phyloP scores from a whole-genome alignment of 192 early-diverging fungal genomes.

The Coemansia sp. region DNA sequence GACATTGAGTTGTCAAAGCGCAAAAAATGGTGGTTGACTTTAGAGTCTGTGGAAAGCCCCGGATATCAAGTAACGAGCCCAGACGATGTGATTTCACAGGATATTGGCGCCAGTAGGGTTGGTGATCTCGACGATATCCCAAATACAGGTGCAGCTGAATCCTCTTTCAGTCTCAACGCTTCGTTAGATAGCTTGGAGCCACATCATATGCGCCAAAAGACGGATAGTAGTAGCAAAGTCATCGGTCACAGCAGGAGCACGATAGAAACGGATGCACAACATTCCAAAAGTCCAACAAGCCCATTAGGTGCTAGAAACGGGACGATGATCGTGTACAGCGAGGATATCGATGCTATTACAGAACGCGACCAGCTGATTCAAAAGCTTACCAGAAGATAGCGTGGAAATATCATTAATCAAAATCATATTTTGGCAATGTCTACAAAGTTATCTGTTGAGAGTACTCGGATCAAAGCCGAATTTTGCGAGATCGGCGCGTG shows the following conservation, averaged over 20 bases:
- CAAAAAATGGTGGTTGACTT: conserved; percentile 37
- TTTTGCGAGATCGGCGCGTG: conserved; percentile 44
- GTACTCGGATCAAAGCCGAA: conserved; percentile 48
- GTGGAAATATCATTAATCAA: background rate
- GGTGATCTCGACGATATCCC: conserved; percentile 34
- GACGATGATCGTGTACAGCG: conserved; percentile 44
- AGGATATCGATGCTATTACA: conserved; percentile 37
- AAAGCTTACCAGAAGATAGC: conserved; percentile 18
- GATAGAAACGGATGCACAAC: background rate
- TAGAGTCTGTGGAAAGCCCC: conserved; percentile 4
- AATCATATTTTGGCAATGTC: background rate
- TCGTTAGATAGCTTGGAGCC: background rate
- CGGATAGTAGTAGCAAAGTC: background rate
- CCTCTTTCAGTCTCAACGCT: background rate
- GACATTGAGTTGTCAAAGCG: background rate
- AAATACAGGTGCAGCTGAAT: conserved; percentile 4
- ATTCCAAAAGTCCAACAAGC: conserved; percentile 2
- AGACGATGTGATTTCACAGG: conserved; percentile 22
- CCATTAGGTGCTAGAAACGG: conserved; percentile 14
- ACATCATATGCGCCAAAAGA: background rate
- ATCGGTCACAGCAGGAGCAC: background rate
- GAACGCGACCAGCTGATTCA: conserved; percentile 43
- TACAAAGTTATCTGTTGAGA: conserved; percentile 15
- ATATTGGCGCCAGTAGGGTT: conserved; percentile 6
- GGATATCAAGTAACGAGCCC: background rate